Base-by-base conservation (phyloP, 2,329 filamentous ascomycete genomes). In the Cercospora sesami region DNA sequence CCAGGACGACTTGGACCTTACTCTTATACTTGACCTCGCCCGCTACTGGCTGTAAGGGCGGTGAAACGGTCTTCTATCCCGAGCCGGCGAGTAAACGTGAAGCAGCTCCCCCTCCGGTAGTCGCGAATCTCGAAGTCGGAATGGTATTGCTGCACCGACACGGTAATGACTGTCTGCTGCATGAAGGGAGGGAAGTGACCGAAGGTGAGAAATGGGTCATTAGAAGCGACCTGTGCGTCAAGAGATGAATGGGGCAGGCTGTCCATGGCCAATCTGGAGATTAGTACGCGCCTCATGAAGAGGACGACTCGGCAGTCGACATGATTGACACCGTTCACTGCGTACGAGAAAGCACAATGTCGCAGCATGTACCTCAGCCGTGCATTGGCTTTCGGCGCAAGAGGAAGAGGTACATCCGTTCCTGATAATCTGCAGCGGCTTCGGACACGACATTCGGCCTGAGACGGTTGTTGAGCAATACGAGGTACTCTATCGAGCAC, bases 1-100 rank as follows among this genome's bases (percentile, higher is more conserved):
- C 86, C 21, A 89, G 86, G 74, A 97, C 94, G 5, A 97, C 93
- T 0, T 97, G 94, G 93, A 97, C 94, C 0, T 83, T 97, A 5
- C 84, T 97, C 0, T 86, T 97, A 39, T 98, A 97, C 76, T 85
- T 97, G 64, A 95, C 91, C 0, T 92, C 90, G 0, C 83, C 88
- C 2, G 81, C 86, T 1, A 91, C 91, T 6, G 91, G 91, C 4
- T 96, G 93, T 74, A 79, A 86, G 23, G 94, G 94, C 23, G 94
- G 94, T 33, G 92, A 97, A 80, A 97, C 94, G 0, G 92, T 95
- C 33, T 97, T 97, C 79, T 96, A 96, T 77, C 91, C 92, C 0
- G 88, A 91, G 26, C 73, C 82, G 14, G 80, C 82, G 12, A 78
- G 2, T 77, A 83, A 79, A 14, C 74, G 72, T 2, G 72, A 76